These are phyloP conservation scores for Aspergillus baeticus DNA, from an alignment of 495 filamentous ascomycete genomes.

Conservation along the genomic window DNA sequence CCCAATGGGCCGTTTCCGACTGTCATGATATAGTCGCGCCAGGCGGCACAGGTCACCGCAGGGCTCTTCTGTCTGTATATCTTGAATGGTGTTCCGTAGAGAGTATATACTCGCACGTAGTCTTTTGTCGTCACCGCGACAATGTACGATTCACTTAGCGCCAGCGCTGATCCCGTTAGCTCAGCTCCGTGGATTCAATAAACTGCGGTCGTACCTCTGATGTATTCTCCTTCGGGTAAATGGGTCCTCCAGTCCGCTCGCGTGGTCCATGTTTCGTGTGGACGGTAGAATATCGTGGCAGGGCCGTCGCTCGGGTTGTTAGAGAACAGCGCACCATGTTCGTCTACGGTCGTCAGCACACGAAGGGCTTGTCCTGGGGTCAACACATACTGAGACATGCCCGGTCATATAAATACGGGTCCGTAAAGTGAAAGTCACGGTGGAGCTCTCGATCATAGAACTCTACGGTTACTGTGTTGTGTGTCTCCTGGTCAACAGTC, in stretches of 20 bases:
- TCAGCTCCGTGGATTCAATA: not conserved
- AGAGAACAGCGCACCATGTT: constrained; percentile 83
- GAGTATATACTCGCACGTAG: constrained; percentile 89
- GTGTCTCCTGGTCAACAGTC: constrained; percentile 94
- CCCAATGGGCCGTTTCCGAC: constrained; percentile 88
- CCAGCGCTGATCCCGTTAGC: constrained; percentile 58
- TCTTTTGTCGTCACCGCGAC: constrained; percentile 79
- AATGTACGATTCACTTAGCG: constrained; percentile 88
- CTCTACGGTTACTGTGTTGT: constrained; percentile 94
- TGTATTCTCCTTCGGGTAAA: constrained; percentile 75
- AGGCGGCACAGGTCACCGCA: constrained; percentile 87
- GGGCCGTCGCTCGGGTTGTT: constrained; percentile 69
- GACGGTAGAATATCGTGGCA: constrained; percentile 91
- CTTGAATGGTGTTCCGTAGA: constrained; percentile 85
- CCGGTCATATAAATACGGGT: constrained; percentile 92
- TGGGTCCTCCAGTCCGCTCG: constrained; percentile 87
- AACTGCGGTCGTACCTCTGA: constrained; percentile 46
- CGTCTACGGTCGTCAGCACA: constrained; percentile 51
- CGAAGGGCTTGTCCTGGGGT: constrained; percentile 4
- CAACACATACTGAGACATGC: constrained; percentile 71
- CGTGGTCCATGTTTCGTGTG: constrained; percentile 94
- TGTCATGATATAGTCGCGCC: constrained; percentile 90
- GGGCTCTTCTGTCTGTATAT: constrained; percentile 92
- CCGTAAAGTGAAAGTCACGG: constrained; percentile 92
- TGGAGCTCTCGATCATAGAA: constrained; percentile 94